phyloP scores from a whole-genome alignment of 768 basidiomycete genomes.

The Lactarius hengduanensis region DNA sequence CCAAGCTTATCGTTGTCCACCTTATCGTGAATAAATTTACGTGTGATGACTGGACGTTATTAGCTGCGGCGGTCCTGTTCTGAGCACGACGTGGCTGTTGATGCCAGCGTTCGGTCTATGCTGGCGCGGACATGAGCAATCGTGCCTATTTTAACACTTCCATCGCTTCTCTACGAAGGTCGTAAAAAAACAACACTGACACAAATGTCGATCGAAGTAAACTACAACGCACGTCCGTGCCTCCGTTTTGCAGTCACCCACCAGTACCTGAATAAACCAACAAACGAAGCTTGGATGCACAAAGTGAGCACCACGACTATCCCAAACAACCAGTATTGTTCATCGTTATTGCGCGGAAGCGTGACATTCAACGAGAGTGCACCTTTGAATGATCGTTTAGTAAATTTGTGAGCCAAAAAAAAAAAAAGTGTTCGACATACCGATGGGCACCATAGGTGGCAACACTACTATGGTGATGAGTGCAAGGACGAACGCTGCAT shows the following conservation, averaged over 20 bases:
- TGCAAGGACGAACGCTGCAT: constrained; percentile 63
- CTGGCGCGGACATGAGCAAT: background rate
- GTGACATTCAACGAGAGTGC: constrained; percentile 64
- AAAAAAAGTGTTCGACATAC: constrained; percentile 38
- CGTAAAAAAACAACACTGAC: background rate
- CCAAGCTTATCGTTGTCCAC: background rate
- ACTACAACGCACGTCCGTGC: constrained; percentile 4
- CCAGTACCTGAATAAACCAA: constrained; percentile 58
- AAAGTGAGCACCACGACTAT: constrained; percentile 49
- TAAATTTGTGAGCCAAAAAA: background rate
- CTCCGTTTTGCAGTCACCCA: constrained; percentile 54
- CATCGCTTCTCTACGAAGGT: background rate
- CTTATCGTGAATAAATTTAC: background rate
- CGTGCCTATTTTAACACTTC: background rate
- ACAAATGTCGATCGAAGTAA: background rate
- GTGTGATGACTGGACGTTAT: background rate
- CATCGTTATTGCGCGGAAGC: constrained; percentile 54
- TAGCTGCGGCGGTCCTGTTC: background rate
- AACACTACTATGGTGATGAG: constrained; percentile 65
- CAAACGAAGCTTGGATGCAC: constrained; percentile 46
- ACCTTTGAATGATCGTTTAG: constrained; percentile 43
- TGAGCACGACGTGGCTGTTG: background rate
- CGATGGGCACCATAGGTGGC: constrained; percentile 58
- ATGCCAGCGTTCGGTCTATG: background rate
- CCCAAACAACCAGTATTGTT: constrained; percentile 53